phyloP scores from a whole-genome alignment of 2,329 filamentous ascomycete species.

The Talaromyces sp. region DNA sequence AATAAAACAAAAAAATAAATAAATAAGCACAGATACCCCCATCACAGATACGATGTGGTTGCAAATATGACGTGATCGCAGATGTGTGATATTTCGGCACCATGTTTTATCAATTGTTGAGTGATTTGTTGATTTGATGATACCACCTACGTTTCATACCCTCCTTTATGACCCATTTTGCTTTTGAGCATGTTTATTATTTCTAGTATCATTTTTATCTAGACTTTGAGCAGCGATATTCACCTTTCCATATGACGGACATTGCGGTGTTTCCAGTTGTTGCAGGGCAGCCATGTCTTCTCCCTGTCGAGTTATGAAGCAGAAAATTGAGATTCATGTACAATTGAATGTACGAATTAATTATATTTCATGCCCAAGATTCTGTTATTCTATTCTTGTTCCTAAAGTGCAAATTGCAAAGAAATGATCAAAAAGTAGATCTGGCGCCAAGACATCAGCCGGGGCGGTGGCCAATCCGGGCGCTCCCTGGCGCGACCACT shows the following conservation, averaged over 20 bases:
- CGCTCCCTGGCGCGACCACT: background rate
- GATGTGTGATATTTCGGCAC: background rate
- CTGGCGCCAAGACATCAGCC: background rate
- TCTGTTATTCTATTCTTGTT: too few relatives aligned
- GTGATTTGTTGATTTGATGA: constrained; percentile 8
- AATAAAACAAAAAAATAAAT: background rate
- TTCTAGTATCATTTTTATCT: background rate
- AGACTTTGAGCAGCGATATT: background rate
- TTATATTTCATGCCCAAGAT: too few relatives aligned
- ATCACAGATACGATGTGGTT: background rate
- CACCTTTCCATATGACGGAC: background rate
- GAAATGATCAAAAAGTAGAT: background rate
- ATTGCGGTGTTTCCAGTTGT: background rate
- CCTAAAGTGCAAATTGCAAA: too few relatives aligned
- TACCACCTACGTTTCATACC: constrained; percentile 6
- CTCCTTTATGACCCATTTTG: constrained; percentile 7
- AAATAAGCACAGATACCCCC: constrained; percentile 4
- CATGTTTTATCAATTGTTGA: background rate
- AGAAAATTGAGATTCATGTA: background rate
- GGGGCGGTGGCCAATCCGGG: background rate
- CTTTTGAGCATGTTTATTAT: background rate
- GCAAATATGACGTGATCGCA: too few relatives aligned
- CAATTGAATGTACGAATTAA: too few relatives aligned
- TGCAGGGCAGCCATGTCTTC: background rate
- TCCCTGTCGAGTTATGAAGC: background rate